A percentile compares a stretch with the other conserved stretches of the same genome.
phyloP scores from a whole-genome alignment of 1,284 basidiomycete genomes.

The Ceratobasidium sp. region DNA sequence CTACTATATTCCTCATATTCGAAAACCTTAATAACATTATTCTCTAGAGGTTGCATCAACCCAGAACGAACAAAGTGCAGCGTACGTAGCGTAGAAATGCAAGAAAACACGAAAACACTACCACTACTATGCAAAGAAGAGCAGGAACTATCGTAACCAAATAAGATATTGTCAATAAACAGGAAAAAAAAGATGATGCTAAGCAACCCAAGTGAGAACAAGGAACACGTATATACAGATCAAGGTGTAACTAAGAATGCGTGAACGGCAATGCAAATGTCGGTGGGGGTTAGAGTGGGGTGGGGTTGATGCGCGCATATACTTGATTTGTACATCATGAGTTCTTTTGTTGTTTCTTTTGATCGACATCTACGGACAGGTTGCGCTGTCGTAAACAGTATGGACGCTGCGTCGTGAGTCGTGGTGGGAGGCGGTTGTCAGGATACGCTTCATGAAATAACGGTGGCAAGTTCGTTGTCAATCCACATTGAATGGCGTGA shows the following conservation, averaged over 20 bases:
- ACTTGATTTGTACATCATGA: slow-evolving; percentile 17
- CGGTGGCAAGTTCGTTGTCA: background rate
- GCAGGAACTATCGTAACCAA: background rate
- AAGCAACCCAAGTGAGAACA: background rate
- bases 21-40: slow-evolving; percentile 19
- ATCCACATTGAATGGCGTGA: background rate
- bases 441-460: background rate
- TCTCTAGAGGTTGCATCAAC: slow-evolving; percentile 16
- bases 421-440: background rate
- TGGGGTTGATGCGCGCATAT: background rate
- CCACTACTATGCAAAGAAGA: background rate
- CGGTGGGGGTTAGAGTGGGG: background rate
- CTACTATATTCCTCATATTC: too few species aligned
- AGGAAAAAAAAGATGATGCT: slow-evolving; percentile 1
- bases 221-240: slow-evolving; percentile 10
- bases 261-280: slow-evolving; percentile 16
- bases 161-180: slow-evolving; percentile 34
- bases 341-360: background rate
- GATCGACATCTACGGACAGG: background rate
- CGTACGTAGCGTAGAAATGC: slow-evolving; percentile 22
- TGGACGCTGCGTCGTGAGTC: background rate
- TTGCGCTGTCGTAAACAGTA: background rate
- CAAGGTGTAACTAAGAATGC: slow-evolving; percentile 10
- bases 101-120: background rate
- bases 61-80: slow-evolving; percentile 30